A percentile compares a stretch with the other conserved stretches of the same genome.
Conservation (phyloP, 371 early-diverging fungal genomes). For the Apophysomyces ossiformis region DNA sequence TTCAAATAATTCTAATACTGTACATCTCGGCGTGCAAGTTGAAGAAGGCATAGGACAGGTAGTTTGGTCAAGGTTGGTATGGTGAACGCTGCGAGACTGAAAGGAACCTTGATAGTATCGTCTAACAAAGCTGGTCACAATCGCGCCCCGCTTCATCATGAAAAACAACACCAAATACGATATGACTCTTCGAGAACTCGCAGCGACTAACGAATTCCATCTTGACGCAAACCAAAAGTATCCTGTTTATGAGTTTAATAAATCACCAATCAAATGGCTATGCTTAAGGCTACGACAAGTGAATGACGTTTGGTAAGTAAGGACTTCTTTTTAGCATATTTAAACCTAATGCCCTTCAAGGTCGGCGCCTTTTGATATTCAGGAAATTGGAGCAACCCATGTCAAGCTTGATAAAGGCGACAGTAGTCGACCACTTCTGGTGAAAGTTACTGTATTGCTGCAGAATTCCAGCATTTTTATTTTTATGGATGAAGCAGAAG, state of each 20-base stretch:
- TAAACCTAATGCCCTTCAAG: constrained; percentile 17
- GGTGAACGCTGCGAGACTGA: neutral
- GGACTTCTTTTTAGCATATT: neutral
- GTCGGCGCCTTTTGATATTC: constrained; percentile 79
- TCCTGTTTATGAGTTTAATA: constrained; percentile 58
- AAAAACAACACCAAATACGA: constrained; percentile 70
- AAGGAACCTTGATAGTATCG: constrained; percentile 37
- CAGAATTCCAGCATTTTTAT: constrained; percentile 90
- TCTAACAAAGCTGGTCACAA: constrained; percentile 74
- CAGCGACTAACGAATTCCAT: constrained; percentile 15
- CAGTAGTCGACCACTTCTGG: constrained; percentile 60
- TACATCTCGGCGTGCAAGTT: constrained; percentile 73
- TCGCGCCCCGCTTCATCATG: constrained; percentile 86
- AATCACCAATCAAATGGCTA: constrained; percentile 54
- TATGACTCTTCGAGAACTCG: constrained; percentile 65
- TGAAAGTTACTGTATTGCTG: constrained; percentile 76
- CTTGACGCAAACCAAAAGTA: constrained; percentile 50
- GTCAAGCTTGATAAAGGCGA: constrained; percentile 72
- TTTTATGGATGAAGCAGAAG: constrained; percentile 69
- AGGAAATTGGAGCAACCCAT: constrained; percentile 84
- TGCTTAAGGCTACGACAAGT: constrained; percentile 51
- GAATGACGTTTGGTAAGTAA: constrained; percentile 57
- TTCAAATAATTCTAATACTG: constrained; percentile 33
- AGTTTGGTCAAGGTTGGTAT: neutral
- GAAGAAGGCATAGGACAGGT: constrained; percentile 68